Conservation (phyloP, 331 rosid genomes). For the Cydonia oblonga region DNA sequence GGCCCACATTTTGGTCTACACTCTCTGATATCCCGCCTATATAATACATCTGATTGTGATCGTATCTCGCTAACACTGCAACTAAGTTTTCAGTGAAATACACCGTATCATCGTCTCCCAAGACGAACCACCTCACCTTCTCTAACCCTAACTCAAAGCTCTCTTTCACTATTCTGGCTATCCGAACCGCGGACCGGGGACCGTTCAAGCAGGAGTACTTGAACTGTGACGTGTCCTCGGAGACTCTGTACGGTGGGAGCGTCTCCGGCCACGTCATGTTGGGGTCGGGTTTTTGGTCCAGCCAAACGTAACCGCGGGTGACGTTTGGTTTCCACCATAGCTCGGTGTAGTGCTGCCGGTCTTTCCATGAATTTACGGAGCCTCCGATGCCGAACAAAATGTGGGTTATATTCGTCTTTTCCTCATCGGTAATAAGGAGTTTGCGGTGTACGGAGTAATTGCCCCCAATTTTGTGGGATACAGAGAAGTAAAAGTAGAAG, state of each 20-base stretch:
- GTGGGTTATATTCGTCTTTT: conserved; percentile 49
- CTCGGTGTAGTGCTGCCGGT: conserved; percentile 37
- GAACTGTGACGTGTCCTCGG: conserved; percentile 37
- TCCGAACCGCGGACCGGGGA: conserved; percentile 42
- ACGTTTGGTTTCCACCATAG: conserved; percentile 45
- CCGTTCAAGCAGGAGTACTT: conserved; percentile 50
- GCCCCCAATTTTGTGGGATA: not conserved
- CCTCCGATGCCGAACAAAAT: conserved; percentile 56
- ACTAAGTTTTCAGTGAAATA: conserved; percentile 49
- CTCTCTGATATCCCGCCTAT: conserved; percentile 61
- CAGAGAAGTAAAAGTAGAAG: conserved; percentile 20
- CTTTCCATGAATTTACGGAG: conserved; percentile 37
- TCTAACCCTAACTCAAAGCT: conserved; percentile 47
- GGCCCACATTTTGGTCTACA: conserved; percentile 44
- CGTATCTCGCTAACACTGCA: conserved; percentile 44
- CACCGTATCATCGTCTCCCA: conserved; percentile 75
- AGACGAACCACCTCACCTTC: conserved; percentile 61
- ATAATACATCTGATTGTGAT: conserved; percentile 64
- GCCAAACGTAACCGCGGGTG: conserved; percentile 61
- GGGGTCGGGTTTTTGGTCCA: conserved; percentile 21
- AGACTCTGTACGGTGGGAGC: conserved; percentile 30
- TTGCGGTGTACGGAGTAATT: not conserved
- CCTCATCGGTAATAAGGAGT: not conserved
- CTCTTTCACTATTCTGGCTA: conserved; percentile 63
- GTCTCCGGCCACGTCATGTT: conserved; percentile 37